Evolutionary conservation across 1,139 yeast species (phyloP), one percentile per base, ranked within the genome.

Genomic region (Diutina ranongensis): DNA sequence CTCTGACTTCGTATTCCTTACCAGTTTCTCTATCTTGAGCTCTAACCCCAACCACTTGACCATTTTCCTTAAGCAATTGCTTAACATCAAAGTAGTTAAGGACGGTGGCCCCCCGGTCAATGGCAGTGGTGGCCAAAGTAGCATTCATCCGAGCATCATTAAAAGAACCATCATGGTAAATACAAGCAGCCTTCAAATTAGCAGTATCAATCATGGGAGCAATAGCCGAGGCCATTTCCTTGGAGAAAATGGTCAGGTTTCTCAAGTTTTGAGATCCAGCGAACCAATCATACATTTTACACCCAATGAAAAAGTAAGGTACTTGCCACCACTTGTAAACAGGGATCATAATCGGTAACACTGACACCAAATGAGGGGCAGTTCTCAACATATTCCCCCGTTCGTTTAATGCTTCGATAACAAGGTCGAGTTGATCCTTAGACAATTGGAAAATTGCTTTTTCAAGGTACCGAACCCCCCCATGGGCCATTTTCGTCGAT

Each of bases 401-500:
- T 68, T 89, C 97, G 60, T 85, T 84, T 50, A 89, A 74, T 20
- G 97, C 97, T 67, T 89, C 97, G 57, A 87, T 84, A 51, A 89
- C 97, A 57, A 89, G 74, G 64, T 86, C 88, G 64, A 87, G 75
- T 69, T 89, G 97, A 51, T 83, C 94, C 65, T 86, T 87, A 50
- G 94, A 88, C 49, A 89, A 73, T 63, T 81, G 85, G 78, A 87
- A 86, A 56, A 89, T 80, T 35, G 97, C 97, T 68, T 89, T 89
- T 64, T 89, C 97, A 59, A 89, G 75, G 65, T 89, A 89, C 58
- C 97, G 74, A 46, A 89, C 97, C 59, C 97, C 97, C 53, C 97
- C 97, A 61, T 89, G 97, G 42, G 95, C 95, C 80, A 89, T 85
- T 67, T 89, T 89, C 47, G 97, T 89, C n/a, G 95, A 84, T 58